Percentiles rank a stretch among this genome's conserved stretches.
phyloP scores from a whole-genome alignment of 2,329 filamentous ascomycete genomes.

The Fusarium sp. region DNA sequence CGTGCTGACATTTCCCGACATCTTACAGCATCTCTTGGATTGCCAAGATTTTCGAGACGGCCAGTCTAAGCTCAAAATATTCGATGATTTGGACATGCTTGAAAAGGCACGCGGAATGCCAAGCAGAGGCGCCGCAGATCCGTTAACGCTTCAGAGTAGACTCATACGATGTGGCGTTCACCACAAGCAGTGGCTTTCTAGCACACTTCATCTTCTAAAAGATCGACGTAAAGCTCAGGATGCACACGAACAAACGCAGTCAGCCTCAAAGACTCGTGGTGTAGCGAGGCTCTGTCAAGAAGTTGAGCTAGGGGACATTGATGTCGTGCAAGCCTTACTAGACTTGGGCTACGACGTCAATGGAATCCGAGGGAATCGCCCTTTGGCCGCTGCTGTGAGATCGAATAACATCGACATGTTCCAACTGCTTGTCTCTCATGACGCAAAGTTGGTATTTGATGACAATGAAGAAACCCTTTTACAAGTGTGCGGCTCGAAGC shows the following conservation, averaged over 20 bases:
- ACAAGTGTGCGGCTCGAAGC: slow-evolving; percentile 2
- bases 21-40: not conserved
- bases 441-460: not conserved
- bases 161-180: slow-evolving; percentile 1
- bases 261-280: not conserved
- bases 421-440: slow-evolving; percentile 2
- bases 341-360: not conserved
- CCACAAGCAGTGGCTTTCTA: slow-evolving; percentile 5
- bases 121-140: not conserved
- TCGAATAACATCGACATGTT: slow-evolving; percentile 6
- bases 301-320: not conserved
- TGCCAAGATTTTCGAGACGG: not conserved
- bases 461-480: slow-evolving; percentile 1
- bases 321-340: slow-evolving; percentile 2
- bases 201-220: not conserved
- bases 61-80: not conserved
- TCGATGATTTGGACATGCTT: slow-evolving; percentile 5
- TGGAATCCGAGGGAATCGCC: not conserved
- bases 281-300: not conserved
- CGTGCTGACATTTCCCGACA: not conserved
- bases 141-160: slow-evolving; percentile 11
- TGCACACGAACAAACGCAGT: not conserved
- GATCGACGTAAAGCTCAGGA: not conserved
- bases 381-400: not conserved
- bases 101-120: not conserved